These are phyloP conservation scores for Parasitella parasitica DNA, from an alignment of 371 early-diverging fungal species.

Conservation along the genomic window DNA sequence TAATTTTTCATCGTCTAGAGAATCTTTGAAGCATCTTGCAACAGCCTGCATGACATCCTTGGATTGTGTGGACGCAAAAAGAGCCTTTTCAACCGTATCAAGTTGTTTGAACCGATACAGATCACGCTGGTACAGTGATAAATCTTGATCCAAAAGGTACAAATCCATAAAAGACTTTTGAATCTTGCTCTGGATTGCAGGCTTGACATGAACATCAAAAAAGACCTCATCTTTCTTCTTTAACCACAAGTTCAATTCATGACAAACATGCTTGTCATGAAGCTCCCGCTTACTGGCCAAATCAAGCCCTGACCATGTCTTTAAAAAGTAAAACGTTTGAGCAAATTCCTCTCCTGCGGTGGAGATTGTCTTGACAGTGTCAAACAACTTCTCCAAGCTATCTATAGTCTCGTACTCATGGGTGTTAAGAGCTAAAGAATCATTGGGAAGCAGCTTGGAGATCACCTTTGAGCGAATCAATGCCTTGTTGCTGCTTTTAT, in stretches of 20 bases:
- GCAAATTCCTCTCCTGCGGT: not conserved
- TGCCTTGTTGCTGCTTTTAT: conserved; percentile 1
- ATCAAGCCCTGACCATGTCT: conserved; percentile 22
- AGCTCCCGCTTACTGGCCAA: conserved; percentile 24
- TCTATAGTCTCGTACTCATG: conserved; percentile 44
- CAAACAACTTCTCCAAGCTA: conserved; percentile 36
- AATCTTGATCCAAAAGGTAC: conserved; percentile 42
- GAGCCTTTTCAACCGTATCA: conserved; percentile 43
- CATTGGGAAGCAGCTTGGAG: conserved; percentile 4
- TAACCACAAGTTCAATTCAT: conserved; percentile 60
- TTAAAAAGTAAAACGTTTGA: conserved; percentile 22
- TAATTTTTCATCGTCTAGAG: conserved; percentile 12
- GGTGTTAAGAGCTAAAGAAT: conserved; percentile 15
- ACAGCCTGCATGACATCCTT: conserved; percentile 30
- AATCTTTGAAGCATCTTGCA: conserved; percentile 30
- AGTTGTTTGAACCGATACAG: conserved; percentile 36
- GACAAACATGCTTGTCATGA: conserved; percentile 39
- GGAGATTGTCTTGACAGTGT: conserved; percentile 16
- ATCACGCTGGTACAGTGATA: conserved; percentile 30
- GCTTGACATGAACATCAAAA: conserved; percentile 41
- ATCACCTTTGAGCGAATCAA: conserved; percentile 31
- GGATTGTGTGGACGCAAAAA: conserved; percentile 40
- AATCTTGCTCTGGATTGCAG: conserved; percentile 53
- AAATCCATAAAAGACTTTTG: conserved; percentile 53
- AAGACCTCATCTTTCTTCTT: conserved; percentile 50